Percentiles rank a stretch among this genome's conserved stretches.
Conservation (phyloP, 805 yeast genomes). For the Isabelozyma heimii region DNA sequence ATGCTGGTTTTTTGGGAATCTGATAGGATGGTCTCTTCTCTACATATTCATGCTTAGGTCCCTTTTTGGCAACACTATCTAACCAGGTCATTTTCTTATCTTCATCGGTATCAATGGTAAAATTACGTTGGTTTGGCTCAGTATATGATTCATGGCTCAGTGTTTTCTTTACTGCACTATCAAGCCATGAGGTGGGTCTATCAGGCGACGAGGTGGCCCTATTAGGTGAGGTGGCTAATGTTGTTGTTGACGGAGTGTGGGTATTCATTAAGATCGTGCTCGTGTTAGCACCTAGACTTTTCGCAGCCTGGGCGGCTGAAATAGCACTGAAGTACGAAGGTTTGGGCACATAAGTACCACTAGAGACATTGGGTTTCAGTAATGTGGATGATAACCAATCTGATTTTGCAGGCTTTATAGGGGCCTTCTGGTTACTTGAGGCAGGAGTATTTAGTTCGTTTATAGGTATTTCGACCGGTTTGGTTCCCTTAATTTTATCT, state of each 20-base stretch:
- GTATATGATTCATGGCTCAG: neutral
- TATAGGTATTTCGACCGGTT: neutral
- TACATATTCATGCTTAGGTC: neutral
- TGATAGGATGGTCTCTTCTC: slow-evolving; percentile 9
- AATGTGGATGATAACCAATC: slow-evolving; percentile 6
- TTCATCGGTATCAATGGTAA: neutral
- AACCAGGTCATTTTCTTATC: slow-evolving; percentile 8
- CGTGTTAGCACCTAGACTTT: neutral
- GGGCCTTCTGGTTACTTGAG: neutral
- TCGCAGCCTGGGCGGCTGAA: slow-evolving; percentile 8
- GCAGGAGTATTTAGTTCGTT: neutral
- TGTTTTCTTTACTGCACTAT: neutral
- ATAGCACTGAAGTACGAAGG: slow-evolving; percentile 9
- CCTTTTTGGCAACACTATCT: slow-evolving; percentile 2
- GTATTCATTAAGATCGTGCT: neutral
- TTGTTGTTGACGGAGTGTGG: neutral
- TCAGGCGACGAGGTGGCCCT: neutral
- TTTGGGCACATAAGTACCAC: slow-evolving; percentile 6
- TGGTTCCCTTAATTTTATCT: slow-evolving; percentile 9
- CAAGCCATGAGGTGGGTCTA: neutral
- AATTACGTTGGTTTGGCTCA: neutral
- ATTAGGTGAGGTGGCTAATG: neutral
- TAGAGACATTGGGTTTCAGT: neutral
- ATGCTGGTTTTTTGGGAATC: slow-evolving; percentile 4
- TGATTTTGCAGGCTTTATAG: slow-evolving; percentile 8